These are phyloP conservation scores for Nelumbo lutea DNA, from an alignment of 164 flowering plant species.

Conservation along the genomic window DNA sequence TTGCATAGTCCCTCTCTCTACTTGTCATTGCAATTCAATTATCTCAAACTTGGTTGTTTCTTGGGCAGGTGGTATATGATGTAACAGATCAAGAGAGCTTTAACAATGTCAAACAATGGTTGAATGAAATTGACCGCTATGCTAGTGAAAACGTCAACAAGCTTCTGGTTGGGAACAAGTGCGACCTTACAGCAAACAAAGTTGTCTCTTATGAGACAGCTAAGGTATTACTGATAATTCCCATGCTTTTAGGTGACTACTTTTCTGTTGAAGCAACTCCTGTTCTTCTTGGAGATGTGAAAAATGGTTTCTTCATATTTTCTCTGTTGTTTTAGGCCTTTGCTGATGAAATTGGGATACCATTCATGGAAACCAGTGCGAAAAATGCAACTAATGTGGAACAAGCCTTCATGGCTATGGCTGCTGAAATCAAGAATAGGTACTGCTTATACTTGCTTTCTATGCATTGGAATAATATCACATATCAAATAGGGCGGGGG, in stretches of 20 bases:
- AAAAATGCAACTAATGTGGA: conserved; percentile 52
- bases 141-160: conserved; percentile 53
- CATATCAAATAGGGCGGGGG: too few species aligned
- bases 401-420: conserved; percentile 58
- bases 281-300: background rate
- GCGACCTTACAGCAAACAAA: conserved; percentile 58
- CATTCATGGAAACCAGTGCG: conserved; percentile 61
- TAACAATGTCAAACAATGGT: conserved; percentile 83
- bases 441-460: background rate
- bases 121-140: conserved; percentile 63
- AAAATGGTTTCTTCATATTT: background rate
- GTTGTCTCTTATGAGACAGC: conserved; percentile 44
- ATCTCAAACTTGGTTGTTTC: conserved; percentile 10
- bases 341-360: conserved; percentile 57
- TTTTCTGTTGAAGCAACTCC: background rate
- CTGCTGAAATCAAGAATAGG: conserved; percentile 52
- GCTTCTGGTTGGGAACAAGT: conserved; percentile 77
- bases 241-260: background rate
- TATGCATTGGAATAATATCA: background rate
- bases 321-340: conserved; percentile 30
- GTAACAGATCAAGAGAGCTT: conserved; percentile 86
- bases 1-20: background rate
- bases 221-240: conserved; percentile 23
- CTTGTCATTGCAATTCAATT: background rate
- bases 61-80: conserved; percentile 68